A percentile compares a stretch with the other conserved stretches of the same genome.
Conservation (phyloP, 371 early-diverging fungal genomes). For the Encephalitozoon hellem region DNA sequence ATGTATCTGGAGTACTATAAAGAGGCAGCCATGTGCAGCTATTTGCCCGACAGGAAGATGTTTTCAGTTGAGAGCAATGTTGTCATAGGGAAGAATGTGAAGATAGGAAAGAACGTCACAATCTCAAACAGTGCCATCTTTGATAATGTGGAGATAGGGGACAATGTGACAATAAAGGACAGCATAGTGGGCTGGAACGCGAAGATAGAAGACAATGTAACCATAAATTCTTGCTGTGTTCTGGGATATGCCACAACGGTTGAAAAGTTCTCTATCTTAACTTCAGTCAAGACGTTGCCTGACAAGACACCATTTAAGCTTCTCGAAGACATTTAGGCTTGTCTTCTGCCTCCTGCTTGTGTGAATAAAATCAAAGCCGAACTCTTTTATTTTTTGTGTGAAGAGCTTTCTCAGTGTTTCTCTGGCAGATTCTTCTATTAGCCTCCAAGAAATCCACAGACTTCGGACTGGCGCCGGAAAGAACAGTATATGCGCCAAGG, state of each 20-base stretch:
- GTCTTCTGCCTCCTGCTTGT: neutral
- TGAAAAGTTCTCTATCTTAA: neutral
- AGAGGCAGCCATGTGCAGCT: neutral
- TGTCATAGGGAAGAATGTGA: conserved; percentile 74
- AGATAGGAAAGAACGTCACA: conserved; percentile 64
- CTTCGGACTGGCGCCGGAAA: neutral
- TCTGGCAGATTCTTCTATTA: neutral
- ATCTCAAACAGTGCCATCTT: conserved; percentile 76
- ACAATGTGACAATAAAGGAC: conserved; percentile 75
- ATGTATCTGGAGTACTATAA: conserved; percentile 67
- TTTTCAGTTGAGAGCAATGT: conserved; percentile 81
- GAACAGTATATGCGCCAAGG: conserved; percentile 6
- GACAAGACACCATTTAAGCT: neutral
- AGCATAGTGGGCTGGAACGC: conserved; percentile 92
- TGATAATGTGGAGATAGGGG: conserved; percentile 73
- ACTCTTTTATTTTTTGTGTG: neutral
- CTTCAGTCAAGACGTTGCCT: neutral
- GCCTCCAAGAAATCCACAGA: neutral
- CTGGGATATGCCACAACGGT: conserved; percentile 22
- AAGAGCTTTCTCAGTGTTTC: neutral
- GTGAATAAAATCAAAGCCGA: neutral
- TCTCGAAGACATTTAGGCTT: neutral
- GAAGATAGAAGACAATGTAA: conserved; percentile 21
- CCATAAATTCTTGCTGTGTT: conserved; percentile 14
- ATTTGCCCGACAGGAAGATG: neutral